phyloP scores from a whole-genome alignment of 2,329 filamentous ascomycete species.

The Metarhizium sp. region DNA sequence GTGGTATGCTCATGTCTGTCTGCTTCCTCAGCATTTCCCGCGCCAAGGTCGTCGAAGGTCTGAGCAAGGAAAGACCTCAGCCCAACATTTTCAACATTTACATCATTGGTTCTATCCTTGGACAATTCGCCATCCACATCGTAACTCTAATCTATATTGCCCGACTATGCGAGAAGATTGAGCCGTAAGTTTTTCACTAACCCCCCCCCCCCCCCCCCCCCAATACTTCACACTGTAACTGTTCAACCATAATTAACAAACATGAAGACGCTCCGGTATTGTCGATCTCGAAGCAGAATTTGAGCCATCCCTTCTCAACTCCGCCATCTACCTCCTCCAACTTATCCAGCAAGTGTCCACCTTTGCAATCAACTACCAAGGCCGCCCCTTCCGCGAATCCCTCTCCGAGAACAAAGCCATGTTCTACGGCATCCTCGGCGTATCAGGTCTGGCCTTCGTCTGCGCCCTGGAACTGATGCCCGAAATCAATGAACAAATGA shows the following conservation, averaged over 20 bases:
- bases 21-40: constrained; percentile 99
- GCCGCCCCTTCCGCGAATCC: constrained; percentile 91
- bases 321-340: constrained; percentile 91
- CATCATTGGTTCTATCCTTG: constrained; percentile 95
- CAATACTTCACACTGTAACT: constrained; percentile 16
- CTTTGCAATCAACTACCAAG: constrained; percentile 99
- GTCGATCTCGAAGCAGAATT: constrained; percentile 95
- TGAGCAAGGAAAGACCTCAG: constrained; percentile 95
- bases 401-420: constrained; percentile 94
- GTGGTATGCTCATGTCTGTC: constrained; percentile 98
- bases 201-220: too few relatives aligned
- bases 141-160: constrained; percentile 90
- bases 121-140: constrained; percentile 95
- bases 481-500: constrained; percentile 88
- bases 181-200: constrained; percentile 57
- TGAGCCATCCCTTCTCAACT: constrained; percentile 86
- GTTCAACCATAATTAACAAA: background rate
- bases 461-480: constrained; percentile 94
- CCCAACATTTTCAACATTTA: constrained; percentile 99
- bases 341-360: constrained; percentile 98
- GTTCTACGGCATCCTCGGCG: constrained; percentile 92
- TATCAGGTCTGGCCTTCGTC: constrained; percentile 82
- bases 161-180: constrained; percentile 73
- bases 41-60: constrained; percentile 85
- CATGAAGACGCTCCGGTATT: constrained; percentile 38